A percentile compares a stretch with the other conserved stretches of the same genome.
Evolutionary conservation across 352 stramenopile genomes (phyloP).

Genomic region (Phytophthora meadii): DNA sequence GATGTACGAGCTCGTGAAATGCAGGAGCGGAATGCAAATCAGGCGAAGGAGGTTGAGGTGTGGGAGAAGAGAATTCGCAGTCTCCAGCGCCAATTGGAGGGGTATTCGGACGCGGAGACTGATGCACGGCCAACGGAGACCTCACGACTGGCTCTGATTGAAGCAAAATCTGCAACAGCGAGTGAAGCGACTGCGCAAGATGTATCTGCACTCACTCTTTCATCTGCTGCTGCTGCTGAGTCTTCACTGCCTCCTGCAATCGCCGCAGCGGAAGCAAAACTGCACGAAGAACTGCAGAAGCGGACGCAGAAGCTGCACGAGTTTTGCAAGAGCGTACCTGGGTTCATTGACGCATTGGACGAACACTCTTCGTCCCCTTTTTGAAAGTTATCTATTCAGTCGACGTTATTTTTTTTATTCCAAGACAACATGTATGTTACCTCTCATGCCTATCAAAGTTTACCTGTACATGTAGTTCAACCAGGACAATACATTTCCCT

Average conservation of each 20-base stretch:
- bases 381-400: conserved; percentile 23
- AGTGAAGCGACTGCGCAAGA: conserved; percentile 6
- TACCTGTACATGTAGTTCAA: conserved; percentile 3
- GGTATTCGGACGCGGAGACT: conserved; percentile 29
- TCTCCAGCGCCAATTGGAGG: conserved; percentile 36
- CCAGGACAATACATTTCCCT: conserved; percentile 16
- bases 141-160: conserved; percentile 4
- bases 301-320: conserved; percentile 36
- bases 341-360: conserved; percentile 36
- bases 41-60: conserved; percentile 39
- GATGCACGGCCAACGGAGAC: background rate
- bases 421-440: background rate
- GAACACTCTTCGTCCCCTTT: conserved; percentile 24
- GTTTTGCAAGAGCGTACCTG: conserved; percentile 39
- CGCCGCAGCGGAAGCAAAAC: conserved; percentile 27
- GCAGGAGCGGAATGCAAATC: conserved; percentile 44
- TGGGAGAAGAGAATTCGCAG: conserved; percentile 51
- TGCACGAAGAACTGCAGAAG: conserved; percentile 40
- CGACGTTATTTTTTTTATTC: conserved; percentile 33
- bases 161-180: background rate
- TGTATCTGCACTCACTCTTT: background rate
- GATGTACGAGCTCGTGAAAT: conserved; percentile 53
- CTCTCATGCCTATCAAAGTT: conserved; percentile 11
- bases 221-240: conserved; percentile 8
- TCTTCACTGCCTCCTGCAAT: conserved; percentile 34